Conservation (phyloP, 176 grass and related monocot species). For the Ensete glaucum region DNA sequence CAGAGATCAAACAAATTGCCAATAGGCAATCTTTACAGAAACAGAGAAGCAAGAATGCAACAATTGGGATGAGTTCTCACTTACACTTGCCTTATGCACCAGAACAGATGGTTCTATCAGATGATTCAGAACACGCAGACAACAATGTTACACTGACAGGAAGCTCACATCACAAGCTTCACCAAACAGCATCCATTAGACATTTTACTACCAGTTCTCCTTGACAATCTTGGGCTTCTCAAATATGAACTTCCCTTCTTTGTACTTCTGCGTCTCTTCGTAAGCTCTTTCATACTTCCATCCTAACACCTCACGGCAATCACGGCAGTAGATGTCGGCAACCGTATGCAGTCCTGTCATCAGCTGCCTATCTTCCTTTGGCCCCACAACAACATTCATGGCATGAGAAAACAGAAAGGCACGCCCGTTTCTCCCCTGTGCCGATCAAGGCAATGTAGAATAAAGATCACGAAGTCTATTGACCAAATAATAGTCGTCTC, state of each 20-base stretch:
- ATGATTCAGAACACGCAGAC: not conserved
- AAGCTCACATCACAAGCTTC: not conserved
- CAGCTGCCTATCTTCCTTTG: constrained; percentile 15
- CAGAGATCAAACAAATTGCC: not conserved
- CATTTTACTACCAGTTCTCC: constrained; percentile 9
- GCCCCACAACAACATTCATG: constrained; percentile 10
- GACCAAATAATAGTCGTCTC: not conserved
- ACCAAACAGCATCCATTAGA: not conserved
- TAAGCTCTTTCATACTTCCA: constrained; percentile 20
- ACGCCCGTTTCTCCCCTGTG: constrained; percentile 3
- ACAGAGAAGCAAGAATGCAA: not conserved
- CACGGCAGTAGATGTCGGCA: constrained; percentile 11
- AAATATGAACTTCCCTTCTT: constrained; percentile 20
- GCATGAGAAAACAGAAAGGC: constrained; percentile 11
- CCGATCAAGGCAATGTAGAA: not conserved
- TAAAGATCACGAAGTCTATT: not conserved
- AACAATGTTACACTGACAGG: not conserved
- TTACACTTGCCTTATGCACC: not conserved
- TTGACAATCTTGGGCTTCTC: constrained; percentile 7
- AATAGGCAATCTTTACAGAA: not conserved
- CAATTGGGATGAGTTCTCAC: not conserved
- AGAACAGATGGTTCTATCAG: constrained; percentile 4
- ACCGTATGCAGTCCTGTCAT: constrained; percentile 9
- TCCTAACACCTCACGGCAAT: constrained; percentile 8
- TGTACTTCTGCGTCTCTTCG: constrained; percentile 9